A percentile compares a stretch with the other conserved stretches of the same genome.
Conservation (phyloP, 1,284 basidiomycete genomes). For the Termitomyces sp. region DNA sequence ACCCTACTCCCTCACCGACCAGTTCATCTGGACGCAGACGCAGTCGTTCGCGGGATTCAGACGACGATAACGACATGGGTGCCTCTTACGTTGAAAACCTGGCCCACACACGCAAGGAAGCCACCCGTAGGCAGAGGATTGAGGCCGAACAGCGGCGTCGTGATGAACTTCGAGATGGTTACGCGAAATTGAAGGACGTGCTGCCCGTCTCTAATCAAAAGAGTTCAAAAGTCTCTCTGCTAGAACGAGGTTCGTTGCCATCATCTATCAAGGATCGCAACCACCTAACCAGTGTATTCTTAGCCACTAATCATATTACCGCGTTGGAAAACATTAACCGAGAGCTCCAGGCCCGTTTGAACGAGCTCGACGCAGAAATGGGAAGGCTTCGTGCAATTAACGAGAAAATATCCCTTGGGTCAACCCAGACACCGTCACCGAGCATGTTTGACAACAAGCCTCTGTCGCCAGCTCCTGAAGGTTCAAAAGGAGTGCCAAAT, state of each 20-base stretch:
- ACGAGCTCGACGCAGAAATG: slow-evolving; percentile 60
- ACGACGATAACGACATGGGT: slow-evolving; percentile 77
- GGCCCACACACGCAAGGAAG: slow-evolving; percentile 75
- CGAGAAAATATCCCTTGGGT: slow-evolving; percentile 71
- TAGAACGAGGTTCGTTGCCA: slow-evolving; percentile 69
- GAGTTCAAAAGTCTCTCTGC: slow-evolving; percentile 80
- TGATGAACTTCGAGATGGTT: slow-evolving; percentile 84
- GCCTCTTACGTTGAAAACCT: slow-evolving; percentile 59
- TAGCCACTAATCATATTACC: slow-evolving; percentile 72
- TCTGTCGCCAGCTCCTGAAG: slow-evolving; percentile 61
- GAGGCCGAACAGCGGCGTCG: slow-evolving; percentile 83
- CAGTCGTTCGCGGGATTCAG: slow-evolving; percentile 65
- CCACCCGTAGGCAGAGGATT: slow-evolving; percentile 74
- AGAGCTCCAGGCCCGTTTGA: slow-evolving; percentile 61
- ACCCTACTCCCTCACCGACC: slow-evolving; percentile 66
- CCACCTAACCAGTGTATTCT: slow-evolving; percentile 9
- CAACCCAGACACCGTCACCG: slow-evolving; percentile 50
- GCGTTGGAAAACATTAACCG: slow-evolving; percentile 65
- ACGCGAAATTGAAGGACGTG: slow-evolving; percentile 80
- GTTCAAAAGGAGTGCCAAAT: slow-evolving; percentile 35
- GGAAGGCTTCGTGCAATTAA: slow-evolving; percentile 63
- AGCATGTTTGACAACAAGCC: slow-evolving; percentile 48
- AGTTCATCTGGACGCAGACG: slow-evolving; percentile 66
- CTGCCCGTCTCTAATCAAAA: slow-evolving; percentile 83
- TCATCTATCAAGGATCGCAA: slow-evolving; percentile 7